Percentiles rank a stretch among this genome's conserved stretches.
Evolutionary conservation across 257 asterid genomes (phyloP).

Genomic region (Solanum medicagineum): DNA sequence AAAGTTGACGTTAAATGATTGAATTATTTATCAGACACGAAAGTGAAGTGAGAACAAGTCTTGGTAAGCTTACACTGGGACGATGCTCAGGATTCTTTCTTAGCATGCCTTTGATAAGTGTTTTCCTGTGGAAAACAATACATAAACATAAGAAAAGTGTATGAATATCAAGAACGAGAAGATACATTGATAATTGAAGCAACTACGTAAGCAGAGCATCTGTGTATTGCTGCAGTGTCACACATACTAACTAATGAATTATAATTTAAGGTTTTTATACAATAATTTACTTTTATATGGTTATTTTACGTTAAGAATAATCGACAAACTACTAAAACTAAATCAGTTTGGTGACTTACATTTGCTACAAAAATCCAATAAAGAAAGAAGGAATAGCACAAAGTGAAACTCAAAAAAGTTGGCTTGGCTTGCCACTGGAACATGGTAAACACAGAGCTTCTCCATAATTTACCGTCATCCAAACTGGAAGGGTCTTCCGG

Average conservation of each 20-base stretch:
- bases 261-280: background rate
- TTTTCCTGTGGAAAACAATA: constrained; percentile 45
- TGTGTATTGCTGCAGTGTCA: background rate
- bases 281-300: background rate
- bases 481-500: background rate
- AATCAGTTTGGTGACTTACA: background rate
- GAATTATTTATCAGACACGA: background rate
- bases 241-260: background rate
- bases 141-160: background rate
- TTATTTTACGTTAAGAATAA: background rate
- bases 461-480: background rate
- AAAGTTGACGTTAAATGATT: constrained; percentile 3
- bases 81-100: constrained; percentile 98
- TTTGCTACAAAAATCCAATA: background rate
- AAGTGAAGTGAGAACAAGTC: background rate
- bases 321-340: background rate
- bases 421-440: background rate
- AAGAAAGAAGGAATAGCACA: background rate
- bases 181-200: background rate
- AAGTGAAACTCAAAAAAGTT: background rate
- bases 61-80: constrained; percentile 49
- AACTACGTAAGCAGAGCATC: background rate
- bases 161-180: background rate
- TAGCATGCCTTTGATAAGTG: constrained; percentile 90
- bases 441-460: background rate